A percentile compares a stretch with the other conserved stretches of the same genome.
Evolutionary conservation across 768 basidiomycete genomes (phyloP).

Genomic region (Lentinula guzmanii): DNA sequence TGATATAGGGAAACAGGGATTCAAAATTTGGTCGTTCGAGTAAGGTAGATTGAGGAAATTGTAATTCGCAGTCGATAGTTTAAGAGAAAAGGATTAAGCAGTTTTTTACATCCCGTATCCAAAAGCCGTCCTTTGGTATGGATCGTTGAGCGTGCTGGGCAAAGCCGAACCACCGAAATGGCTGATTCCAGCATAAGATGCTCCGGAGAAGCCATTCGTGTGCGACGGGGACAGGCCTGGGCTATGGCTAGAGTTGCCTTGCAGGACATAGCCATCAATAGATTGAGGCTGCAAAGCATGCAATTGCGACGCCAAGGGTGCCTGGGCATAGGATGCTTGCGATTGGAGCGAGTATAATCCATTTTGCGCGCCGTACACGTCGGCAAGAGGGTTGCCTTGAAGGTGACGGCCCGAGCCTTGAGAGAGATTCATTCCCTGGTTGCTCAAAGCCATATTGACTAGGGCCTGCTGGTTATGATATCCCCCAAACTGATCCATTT

Average conservation of each 20-base stretch:
- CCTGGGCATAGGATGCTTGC: slow-evolving; percentile 53
- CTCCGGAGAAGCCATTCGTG: slow-evolving; percentile 51
- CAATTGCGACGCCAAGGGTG: slow-evolving; percentile 47
- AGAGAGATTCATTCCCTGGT: slow-evolving; percentile 45
- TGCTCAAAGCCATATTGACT: slow-evolving; percentile 51
- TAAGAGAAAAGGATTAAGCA: neutral
- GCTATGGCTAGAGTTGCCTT: slow-evolving; percentile 64
- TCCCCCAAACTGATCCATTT: slow-evolving; percentile 62
- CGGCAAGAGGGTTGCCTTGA: slow-evolving; percentile 49
- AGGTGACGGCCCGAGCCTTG: slow-evolving; percentile 49
- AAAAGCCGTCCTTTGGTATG: slow-evolving; percentile 69
- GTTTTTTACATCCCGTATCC: slow-evolving; percentile 72
- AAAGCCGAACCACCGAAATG: slow-evolving; percentile 53
- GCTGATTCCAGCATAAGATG: slow-evolving; percentile 41
- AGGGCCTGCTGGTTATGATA: slow-evolving; percentile 58
- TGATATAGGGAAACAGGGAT: slow-evolving; percentile 15
- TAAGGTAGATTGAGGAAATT: slow-evolving; percentile 34
- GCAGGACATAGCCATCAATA: slow-evolving; percentile 79
- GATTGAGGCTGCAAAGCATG: slow-evolving; percentile 63
- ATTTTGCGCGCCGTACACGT: slow-evolving; percentile 60
- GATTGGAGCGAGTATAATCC: slow-evolving; percentile 53
- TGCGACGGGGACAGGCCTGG: slow-evolving; percentile 54
- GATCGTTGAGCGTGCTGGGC: slow-evolving; percentile 55
- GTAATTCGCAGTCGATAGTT: neutral
- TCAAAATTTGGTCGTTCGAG: slow-evolving; percentile 31